phyloP scores from a whole-genome alignment of 495 filamentous ascomycete species.

The Hypoxylon fuscum region DNA sequence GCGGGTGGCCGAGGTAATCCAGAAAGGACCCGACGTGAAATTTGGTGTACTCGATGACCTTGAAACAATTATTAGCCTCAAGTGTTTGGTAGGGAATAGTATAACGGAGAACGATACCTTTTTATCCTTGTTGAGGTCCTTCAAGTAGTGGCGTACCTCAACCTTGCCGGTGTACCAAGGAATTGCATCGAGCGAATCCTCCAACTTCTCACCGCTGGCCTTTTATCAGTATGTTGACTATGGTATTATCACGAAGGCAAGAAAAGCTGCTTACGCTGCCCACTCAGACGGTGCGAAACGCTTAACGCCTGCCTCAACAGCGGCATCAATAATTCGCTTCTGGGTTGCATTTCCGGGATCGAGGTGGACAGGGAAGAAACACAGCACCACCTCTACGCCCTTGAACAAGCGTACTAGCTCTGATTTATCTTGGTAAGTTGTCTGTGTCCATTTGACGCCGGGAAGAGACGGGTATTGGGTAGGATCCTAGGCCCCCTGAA shows the following conservation, averaged over 20 bases:
- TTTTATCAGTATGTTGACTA: not conserved
- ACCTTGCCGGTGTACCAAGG: constrained; percentile 60
- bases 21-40: constrained; percentile 64
- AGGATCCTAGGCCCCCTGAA: constrained; percentile 20
- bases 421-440: constrained; percentile 52
- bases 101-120: constrained; percentile 49
- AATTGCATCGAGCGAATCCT: constrained; percentile 30
- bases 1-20: constrained; percentile 60
- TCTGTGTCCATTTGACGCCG: constrained; percentile 46
- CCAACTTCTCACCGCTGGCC: constrained; percentile 8
- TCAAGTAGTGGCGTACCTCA: constrained; percentile 55
- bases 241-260: not conserved
- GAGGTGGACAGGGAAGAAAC: constrained; percentile 51
- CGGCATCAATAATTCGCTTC: constrained; percentile 62
- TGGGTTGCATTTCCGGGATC: constrained; percentile 49
- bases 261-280: constrained; percentile 35
- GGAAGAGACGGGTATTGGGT: constrained; percentile 12
- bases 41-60: constrained; percentile 65
- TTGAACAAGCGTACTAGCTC: constrained; percentile 49
- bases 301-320: constrained; percentile 61
- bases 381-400: constrained; percentile 63
- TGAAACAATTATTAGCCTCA: not conserved
- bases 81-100: constrained; percentile 3
- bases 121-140: constrained; percentile 58
- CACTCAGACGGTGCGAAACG: constrained; percentile 63